A percentile compares a stretch with the other conserved stretches of the same genome.
Conservation (phyloP, 768 basidiomycete genomes). For the Agaricus subrufescens region DNA sequence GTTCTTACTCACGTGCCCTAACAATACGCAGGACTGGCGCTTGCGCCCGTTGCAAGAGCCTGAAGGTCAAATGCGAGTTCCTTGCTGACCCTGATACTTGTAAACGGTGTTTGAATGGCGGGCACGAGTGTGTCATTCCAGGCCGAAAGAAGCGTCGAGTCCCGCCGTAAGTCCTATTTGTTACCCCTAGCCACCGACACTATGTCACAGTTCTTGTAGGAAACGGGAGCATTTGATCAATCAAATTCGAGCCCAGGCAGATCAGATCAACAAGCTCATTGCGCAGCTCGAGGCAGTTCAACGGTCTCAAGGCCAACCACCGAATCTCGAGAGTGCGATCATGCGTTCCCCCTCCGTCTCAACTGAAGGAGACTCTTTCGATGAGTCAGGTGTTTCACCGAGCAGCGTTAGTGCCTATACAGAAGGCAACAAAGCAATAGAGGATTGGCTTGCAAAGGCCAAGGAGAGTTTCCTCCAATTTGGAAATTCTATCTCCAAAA, state of each 20-base stretch:
- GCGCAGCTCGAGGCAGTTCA: slow-evolving; percentile 47
- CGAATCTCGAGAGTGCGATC: slow-evolving; percentile 20
- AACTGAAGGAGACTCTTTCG: slow-evolving; percentile 24
- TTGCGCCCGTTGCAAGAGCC: slow-evolving; percentile 65
- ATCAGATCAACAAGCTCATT: slow-evolving; percentile 70
- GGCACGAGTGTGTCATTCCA: slow-evolving; percentile 74
- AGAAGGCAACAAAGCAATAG: slow-evolving; percentile 47
- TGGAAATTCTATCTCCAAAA: slow-evolving; percentile 51
- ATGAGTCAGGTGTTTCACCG: slow-evolving; percentile 21
- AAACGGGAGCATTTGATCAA: slow-evolving; percentile 79
- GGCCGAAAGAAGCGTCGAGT: slow-evolving; percentile 77
- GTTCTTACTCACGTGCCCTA: background rate
- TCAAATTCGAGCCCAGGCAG: slow-evolving; percentile 70
- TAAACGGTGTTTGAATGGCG: slow-evolving; percentile 66
- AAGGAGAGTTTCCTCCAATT: slow-evolving; percentile 62
- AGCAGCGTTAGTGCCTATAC: slow-evolving; percentile 5
- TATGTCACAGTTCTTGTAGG: slow-evolving; percentile 28
- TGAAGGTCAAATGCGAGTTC: slow-evolving; percentile 75
- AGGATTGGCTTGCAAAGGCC: slow-evolving; percentile 76
- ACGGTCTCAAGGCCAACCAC: slow-evolving; percentile 14
- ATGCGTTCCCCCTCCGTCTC: slow-evolving; percentile 35
- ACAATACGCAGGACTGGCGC: slow-evolving; percentile 42
- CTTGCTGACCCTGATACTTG: slow-evolving; percentile 68
- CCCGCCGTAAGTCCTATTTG: slow-evolving; percentile 56
- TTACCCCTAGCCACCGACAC: background rate